Evolutionary conservation across 441 rosid species (phyloP).

Genomic region (Mallotus repandus): DNA sequence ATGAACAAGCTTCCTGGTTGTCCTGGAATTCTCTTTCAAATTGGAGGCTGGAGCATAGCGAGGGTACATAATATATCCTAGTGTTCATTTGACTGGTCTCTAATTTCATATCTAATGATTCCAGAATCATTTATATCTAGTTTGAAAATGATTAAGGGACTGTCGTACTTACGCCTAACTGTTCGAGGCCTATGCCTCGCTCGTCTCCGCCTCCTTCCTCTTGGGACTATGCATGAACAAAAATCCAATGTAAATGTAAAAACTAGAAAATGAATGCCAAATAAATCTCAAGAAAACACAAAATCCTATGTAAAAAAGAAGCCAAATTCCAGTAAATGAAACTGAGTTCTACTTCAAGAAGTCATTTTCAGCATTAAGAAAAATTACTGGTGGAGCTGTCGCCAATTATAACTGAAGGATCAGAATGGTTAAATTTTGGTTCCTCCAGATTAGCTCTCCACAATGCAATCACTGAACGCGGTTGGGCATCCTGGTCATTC

Average conservation of each 20-base stretch:
- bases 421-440: slow-evolving; percentile 60
- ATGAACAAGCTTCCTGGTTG: neutral
- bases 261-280: slow-evolving; percentile 19
- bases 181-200: slow-evolving; percentile 63
- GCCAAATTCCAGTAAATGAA: neutral
- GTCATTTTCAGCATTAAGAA: slow-evolving; percentile 27
- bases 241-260: slow-evolving; percentile 42
- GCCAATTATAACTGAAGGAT: slow-evolving; percentile 71
- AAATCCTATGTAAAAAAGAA: neutral
- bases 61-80: slow-evolving; percentile 6
- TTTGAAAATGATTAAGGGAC: slow-evolving; percentile 35
- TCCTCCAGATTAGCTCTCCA: slow-evolving; percentile 91
- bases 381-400: slow-evolving; percentile 70
- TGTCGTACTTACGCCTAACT: slow-evolving; percentile 74
- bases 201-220: slow-evolving; percentile 76
- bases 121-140: slow-evolving; percentile 15
- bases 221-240: slow-evolving; percentile 66
- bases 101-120: neutral
- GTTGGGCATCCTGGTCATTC: slow-evolving; percentile 75
- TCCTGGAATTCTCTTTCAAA: slow-evolving; percentile 16
- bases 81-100: slow-evolving; percentile 3
- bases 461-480: slow-evolving; percentile 66
- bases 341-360: slow-evolving; percentile 20
- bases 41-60: slow-evolving; percentile 37
- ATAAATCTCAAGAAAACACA: slow-evolving; percentile 21